A percentile compares a stretch with the other conserved stretches of the same genome.
Evolutionary conservation across 2,329 filamentous ascomycete species (phyloP).

Genomic region (Colletotrichum destructivum): DNA sequence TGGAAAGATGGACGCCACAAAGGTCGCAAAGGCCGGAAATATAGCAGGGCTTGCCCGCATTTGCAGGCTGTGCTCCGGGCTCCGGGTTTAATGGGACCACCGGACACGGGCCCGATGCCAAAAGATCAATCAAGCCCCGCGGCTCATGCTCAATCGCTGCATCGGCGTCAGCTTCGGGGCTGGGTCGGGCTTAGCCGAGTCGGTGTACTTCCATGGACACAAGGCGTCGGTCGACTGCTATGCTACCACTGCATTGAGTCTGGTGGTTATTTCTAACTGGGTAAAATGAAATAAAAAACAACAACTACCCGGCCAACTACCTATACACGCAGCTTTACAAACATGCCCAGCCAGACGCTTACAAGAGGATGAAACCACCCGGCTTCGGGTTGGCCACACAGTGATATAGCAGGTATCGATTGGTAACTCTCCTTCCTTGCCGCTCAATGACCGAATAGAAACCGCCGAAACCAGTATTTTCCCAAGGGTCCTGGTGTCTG

Average conservation of each 20-base stretch:
- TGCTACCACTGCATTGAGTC: too few relatives aligned
- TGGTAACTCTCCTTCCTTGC: too few relatives aligned
- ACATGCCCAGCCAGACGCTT: background rate
- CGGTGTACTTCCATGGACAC: background rate
- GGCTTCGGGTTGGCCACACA: background rate
- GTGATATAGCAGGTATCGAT: background rate
- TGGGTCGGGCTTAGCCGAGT: too few relatives aligned
- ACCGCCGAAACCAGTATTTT: background rate
- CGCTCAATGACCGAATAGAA: background rate
- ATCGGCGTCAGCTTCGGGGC: too few relatives aligned
- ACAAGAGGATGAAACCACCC: background rate
- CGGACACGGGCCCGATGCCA: background rate
- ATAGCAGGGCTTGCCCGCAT: background rate
- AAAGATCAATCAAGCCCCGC: background rate
- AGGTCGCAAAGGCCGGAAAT: background rate
- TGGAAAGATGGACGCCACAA: background rate
- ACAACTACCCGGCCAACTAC: too few relatives aligned
- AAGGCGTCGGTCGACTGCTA: too few relatives aligned
- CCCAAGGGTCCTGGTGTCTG: background rate
- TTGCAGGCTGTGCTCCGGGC: background rate
- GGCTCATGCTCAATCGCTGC: too few relatives aligned
- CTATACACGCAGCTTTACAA: too few relatives aligned
- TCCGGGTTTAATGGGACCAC: background rate
- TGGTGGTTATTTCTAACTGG: too few relatives aligned
- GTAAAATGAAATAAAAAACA: too few relatives aligned